Percentiles rank a stretch among this genome's conserved stretches.
Conservation (phyloP, 306 rosid genomes). For the Heteromeles arbutifolia region DNA sequence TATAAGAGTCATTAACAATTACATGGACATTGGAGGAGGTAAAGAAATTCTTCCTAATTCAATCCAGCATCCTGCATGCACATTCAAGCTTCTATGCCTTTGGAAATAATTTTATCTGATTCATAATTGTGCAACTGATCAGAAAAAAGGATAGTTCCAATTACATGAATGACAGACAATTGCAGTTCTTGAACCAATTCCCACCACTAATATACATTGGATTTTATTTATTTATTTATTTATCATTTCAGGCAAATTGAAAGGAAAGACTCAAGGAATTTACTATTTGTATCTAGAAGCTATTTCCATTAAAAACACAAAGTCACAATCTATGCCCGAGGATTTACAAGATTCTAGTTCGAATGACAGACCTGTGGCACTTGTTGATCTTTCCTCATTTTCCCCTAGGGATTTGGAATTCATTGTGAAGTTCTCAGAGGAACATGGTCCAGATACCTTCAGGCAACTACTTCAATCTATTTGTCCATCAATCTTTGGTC, state of each 20-base stretch:
- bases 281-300: slow-evolving; percentile 89
- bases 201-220: slow-evolving; percentile 15
- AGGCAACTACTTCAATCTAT: slow-evolving; percentile 83
- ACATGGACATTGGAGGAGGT: slow-evolving; percentile 99
- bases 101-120: not conserved
- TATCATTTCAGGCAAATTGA: slow-evolving; percentile 63
- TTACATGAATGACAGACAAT: not conserved
- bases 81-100: not conserved
- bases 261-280: slow-evolving; percentile 82
- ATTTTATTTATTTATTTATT: not conserved
- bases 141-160: not conserved
- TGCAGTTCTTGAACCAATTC: slow-evolving; percentile 13
- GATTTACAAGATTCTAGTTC: slow-evolving; percentile 54
- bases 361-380: slow-evolving; percentile 40
- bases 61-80: not conserved
- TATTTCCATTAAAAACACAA: slow-evolving; percentile 72
- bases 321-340: slow-evolving; percentile 57
- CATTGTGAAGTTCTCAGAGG: slow-evolving; percentile 62
- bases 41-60: not conserved
- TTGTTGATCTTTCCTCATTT: slow-evolving; percentile 67
- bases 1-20: slow-evolving; percentile 76
- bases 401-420: slow-evolving; percentile 88
- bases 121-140: not conserved
- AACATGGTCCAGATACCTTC: slow-evolving; percentile 76
- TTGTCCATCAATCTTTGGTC: slow-evolving; percentile 97